Evolutionary conservation across 2,329 filamentous ascomycete species (phyloP).

Genomic region (Verticillium albo-atrum): DNA sequence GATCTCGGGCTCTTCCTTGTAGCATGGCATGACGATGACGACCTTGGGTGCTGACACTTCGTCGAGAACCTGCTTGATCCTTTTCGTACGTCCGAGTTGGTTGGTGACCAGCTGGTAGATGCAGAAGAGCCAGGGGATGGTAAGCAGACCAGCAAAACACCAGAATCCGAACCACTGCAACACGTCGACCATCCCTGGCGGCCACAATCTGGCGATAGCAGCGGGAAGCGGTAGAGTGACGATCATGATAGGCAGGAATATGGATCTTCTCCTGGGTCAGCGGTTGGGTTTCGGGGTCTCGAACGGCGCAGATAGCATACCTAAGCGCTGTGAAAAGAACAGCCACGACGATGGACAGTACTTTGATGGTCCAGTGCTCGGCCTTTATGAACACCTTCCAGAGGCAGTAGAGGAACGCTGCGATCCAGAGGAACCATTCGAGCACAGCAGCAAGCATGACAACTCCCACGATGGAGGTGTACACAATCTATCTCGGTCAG

Average conservation of each 20-base stretch:
- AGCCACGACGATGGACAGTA: slow-evolving; percentile 73
- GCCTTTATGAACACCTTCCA: slow-evolving; percentile 86
- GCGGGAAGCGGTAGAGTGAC: slow-evolving; percentile 82
- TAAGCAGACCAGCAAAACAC: slow-evolving; percentile 80
- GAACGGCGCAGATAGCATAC: background rate
- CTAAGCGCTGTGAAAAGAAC: slow-evolving; percentile 49
- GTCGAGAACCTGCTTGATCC: slow-evolving; percentile 80
- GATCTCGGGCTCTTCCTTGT: slow-evolving; percentile 83
- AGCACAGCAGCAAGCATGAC: slow-evolving; percentile 81
- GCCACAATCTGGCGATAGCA: slow-evolving; percentile 69
- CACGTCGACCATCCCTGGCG: slow-evolving; percentile 59
- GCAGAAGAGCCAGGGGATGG: slow-evolving; percentile 88
- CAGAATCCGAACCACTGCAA: slow-evolving; percentile 97
- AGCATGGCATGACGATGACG: slow-evolving; percentile 95
- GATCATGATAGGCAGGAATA: slow-evolving; percentile 91
- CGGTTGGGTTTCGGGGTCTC: background rate
- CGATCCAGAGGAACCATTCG: slow-evolving; percentile 93
- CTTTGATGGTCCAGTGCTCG: slow-evolving; percentile 76
- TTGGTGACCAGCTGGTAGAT: slow-evolving; percentile 88
- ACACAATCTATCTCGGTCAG: slow-evolving; percentile 63
- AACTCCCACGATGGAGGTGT: slow-evolving; percentile 73
- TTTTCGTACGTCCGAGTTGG: slow-evolving; percentile 73
- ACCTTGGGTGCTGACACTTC: slow-evolving; percentile 86
- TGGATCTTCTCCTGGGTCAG: slow-evolving; percentile 46
- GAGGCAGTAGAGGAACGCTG: slow-evolving; percentile 90